Conservation (phyloP, 768 basidiomycete genomes). For the Boletus insuetus region DNA sequence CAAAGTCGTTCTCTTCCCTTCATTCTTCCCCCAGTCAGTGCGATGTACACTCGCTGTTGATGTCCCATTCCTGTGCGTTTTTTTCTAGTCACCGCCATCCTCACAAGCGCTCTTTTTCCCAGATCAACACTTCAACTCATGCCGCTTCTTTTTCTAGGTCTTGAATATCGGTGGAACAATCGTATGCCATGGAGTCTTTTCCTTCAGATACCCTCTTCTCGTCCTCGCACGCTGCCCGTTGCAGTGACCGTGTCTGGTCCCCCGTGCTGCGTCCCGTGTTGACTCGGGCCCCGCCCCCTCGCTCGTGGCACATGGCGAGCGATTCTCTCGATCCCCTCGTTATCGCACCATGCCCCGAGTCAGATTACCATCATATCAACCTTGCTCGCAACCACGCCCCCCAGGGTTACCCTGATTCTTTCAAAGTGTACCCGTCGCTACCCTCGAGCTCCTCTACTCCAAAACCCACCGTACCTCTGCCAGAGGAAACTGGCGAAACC, state of each 20-base stretch:
- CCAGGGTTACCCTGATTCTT: slow-evolving; percentile 17
- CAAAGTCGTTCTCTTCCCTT: neutral
- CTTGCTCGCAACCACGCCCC: slow-evolving; percentile 16
- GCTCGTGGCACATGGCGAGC: slow-evolving; percentile 16
- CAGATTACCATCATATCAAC: slow-evolving; percentile 13
- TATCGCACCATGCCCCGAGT: slow-evolving; percentile 18
- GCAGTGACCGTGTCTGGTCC: slow-evolving; percentile 10
- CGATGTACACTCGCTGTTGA: slow-evolving; percentile 26
- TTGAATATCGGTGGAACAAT: slow-evolving; percentile 32
- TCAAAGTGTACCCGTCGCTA: slow-evolving; percentile 28
- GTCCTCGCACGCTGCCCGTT: slow-evolving; percentile 9
- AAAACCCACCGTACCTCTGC: slow-evolving; percentile 23
- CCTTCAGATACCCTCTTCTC: slow-evolving; percentile 30
- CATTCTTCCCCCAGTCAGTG: slow-evolving; percentile 10
- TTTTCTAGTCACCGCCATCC: neutral
- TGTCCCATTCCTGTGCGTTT: slow-evolving; percentile 22
- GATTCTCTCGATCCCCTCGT: slow-evolving; percentile 24
- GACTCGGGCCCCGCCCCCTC: slow-evolving; percentile 13
- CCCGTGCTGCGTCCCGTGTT: slow-evolving; percentile 14
- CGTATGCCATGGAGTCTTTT: slow-evolving; percentile 33
- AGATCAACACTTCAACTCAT: neutral
- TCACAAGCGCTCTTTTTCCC: no score
- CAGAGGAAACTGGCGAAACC: slow-evolving; percentile 25
- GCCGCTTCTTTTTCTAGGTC: slow-evolving; percentile 18
- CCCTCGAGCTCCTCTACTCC: slow-evolving; percentile 26